Conservation (phyloP, 2,329 filamentous ascomycete genomes). For the Aspergillus ochraceus region DNA sequence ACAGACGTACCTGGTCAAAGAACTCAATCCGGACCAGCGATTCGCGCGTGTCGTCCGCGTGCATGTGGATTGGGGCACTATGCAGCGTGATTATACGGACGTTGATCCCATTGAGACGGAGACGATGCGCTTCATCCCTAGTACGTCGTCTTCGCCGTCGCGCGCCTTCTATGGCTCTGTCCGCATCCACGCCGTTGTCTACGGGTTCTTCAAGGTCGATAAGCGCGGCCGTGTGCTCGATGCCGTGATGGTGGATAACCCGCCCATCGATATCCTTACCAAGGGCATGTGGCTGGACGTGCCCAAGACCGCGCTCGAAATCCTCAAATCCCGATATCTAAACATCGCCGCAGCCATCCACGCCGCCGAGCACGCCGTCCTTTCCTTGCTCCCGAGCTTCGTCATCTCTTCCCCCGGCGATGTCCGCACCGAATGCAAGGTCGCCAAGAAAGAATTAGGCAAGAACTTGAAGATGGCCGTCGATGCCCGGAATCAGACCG, state of each 20-base stretch:
- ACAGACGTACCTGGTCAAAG: conserved; percentile 85
- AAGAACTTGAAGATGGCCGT: conserved; percentile 44
- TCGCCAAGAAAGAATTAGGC: conserved; percentile 81
- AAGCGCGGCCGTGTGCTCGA: conserved; percentile 81
- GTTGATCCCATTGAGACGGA: conserved; percentile 93
- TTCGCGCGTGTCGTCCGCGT: conserved; percentile 87
- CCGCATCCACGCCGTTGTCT: conserved; percentile 83
- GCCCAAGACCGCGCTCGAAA: conserved; percentile 73
- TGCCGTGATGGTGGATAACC: conserved; percentile 89
- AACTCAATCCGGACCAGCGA: conserved; percentile 76
- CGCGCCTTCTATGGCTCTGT: conserved; percentile 84
- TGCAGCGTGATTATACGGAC: conserved; percentile 89
- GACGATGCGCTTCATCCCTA: conserved; percentile 69
- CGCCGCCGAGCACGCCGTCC: conserved; percentile 87
- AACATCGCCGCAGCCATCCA: conserved; percentile 90
- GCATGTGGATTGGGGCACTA: conserved; percentile 91
- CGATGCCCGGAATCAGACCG: conserved; percentile 4
- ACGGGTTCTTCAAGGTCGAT: conserved; percentile 97
- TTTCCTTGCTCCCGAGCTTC: conserved; percentile 85
- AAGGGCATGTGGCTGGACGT: conserved; percentile 97
- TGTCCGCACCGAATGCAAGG: conserved; percentile 92
- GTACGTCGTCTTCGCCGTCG: conserved; percentile 34
- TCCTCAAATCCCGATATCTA: conserved; percentile 69
- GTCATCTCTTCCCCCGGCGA: conserved; percentile 88
- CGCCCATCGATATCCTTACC: conserved; percentile 78